Evolutionary conservation across 2,329 filamentous ascomycete species (phyloP).

Genomic region (Exserohilum rostratum): DNA sequence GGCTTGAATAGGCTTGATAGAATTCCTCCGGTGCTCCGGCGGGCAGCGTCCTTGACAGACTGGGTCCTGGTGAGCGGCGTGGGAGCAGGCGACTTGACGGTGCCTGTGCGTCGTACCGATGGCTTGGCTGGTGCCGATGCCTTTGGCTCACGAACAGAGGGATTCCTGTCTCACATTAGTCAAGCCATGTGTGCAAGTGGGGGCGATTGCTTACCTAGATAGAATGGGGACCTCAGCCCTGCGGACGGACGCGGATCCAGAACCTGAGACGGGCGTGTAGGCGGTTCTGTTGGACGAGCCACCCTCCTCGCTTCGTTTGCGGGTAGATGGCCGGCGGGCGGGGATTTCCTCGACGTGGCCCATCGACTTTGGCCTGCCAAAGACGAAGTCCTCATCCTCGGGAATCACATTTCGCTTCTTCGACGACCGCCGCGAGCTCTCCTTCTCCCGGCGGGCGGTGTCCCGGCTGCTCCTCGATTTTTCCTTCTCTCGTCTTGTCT

Average conservation of each 20-base stretch:
- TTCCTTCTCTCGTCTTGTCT: slow-evolving; percentile 33
- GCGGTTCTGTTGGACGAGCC: slow-evolving; percentile 43
- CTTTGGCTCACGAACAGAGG: slow-evolving; percentile 34
- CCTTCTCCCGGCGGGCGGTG: slow-evolving; percentile 35
- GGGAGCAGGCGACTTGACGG: slow-evolving; percentile 33
- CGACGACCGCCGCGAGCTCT: slow-evolving; percentile 32
- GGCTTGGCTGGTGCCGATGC: slow-evolving; percentile 32
- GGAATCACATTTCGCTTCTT: slow-evolving; percentile 33
- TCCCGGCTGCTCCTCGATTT: slow-evolving; percentile 38
- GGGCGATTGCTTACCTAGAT: slow-evolving; percentile 31
- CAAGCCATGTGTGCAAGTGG: slow-evolving; percentile 12
- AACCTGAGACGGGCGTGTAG: slow-evolving; percentile 42
- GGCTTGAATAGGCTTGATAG: slow-evolving; percentile 41
- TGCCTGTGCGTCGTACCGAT: slow-evolving; percentile 39
- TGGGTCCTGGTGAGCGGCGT: slow-evolving; percentile 35
- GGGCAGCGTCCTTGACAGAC: slow-evolving; percentile 31
- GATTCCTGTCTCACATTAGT: slow-evolving; percentile 33
- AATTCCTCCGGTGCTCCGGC: slow-evolving; percentile 43
- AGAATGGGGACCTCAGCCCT: slow-evolving; percentile 38
- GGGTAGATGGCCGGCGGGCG: slow-evolving; percentile 33
- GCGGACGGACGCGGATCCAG: slow-evolving; percentile 38
- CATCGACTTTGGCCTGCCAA: slow-evolving; percentile 35
- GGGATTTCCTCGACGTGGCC: slow-evolving; percentile 38
- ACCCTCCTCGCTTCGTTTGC: slow-evolving; percentile 42
- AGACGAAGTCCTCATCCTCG: slow-evolving; percentile 43